These are phyloP conservation scores for Lathyrus aphaca DNA, from an alignment of 306 rosid species.

Conservation along the genomic window DNA sequence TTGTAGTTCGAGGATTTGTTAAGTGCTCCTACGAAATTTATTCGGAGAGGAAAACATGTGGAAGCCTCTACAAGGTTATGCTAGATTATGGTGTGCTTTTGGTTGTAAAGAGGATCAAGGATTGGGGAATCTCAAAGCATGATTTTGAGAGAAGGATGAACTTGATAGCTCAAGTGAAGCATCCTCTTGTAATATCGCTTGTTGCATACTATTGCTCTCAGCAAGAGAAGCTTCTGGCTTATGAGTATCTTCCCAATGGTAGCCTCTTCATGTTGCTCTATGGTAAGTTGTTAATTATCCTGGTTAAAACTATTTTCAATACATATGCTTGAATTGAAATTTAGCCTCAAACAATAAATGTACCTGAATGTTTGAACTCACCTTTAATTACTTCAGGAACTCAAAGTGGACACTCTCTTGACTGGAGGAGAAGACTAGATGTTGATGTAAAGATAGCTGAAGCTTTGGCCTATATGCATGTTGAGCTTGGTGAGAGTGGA, in stretches of 20 bases:
- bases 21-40: slow-evolving; percentile 69
- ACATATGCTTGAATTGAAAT: slow-evolving; percentile 4
- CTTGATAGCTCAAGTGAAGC: slow-evolving; percentile 52
- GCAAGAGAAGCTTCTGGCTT: slow-evolving; percentile 76
- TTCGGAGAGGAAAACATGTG: slow-evolving; percentile 69
- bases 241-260: slow-evolving; percentile 70
- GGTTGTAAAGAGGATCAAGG: slow-evolving; percentile 79
- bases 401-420: slow-evolving; percentile 49
- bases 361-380: background rate
- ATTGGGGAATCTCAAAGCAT: slow-evolving; percentile 57
- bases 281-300: slow-evolving; percentile 43
- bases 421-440: slow-evolving; percentile 66
- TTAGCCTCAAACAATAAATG: background rate
- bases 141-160: slow-evolving; percentile 60
- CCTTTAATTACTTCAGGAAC: slow-evolving; percentile 48
- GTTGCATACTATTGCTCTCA: slow-evolving; percentile 70
- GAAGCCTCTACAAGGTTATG: slow-evolving; percentile 75
- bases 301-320: background rate
- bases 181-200: slow-evolving; percentile 52
- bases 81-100: slow-evolving; percentile 51
- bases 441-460: slow-evolving; percentile 57
- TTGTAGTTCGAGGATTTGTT: slow-evolving; percentile 69
- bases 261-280: slow-evolving; percentile 72
- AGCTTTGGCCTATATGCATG: slow-evolving; percentile 68
- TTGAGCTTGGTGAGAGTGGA: slow-evolving; percentile 54